Base-by-base conservation (phyloP, 139 green algal species). In the Penium margaritaceum region DNA sequence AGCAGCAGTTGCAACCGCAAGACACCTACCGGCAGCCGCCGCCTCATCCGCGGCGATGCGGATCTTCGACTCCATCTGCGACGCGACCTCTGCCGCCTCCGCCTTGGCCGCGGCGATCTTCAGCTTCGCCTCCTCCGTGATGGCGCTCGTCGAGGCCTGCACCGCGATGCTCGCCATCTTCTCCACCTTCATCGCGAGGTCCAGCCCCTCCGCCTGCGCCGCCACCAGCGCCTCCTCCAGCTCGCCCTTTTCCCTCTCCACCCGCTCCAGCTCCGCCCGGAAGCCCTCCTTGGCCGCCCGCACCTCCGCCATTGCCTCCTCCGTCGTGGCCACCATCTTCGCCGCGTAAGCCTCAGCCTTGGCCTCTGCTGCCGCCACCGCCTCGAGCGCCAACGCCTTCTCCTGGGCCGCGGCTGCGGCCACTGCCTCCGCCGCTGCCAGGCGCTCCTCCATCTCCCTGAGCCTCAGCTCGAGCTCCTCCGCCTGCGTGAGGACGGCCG, bases 291-390 rank as follows among this genome's bases (percentile, higher is more conserved):
- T 77, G 19, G 70, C 70, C 6, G 57, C 37, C 57, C 72, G 57
- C 14, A 77, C 70, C 35, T 77, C 70, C 14, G 32, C 19, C n/a
- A 77, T 29, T 12, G 70, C 70, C 58, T 77, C 70, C 63, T 77
- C 70, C 19, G 68, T 76, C 14, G 70, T 77, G 21, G 63, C 33
- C 21, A 77, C 38, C 70, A 77, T 77, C n/a, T 72, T 71, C n/a
- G 37, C 41, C 21, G 70, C 63, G 30, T 72, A 72, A 21, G 55
- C 1, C 21, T 77, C 58, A 24, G 36, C 58, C 21, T 58, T 55
- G 7, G 55, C 27, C 21, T 77, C 70, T 4, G 70, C 55, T 12
- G 62, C 54, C 2, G 32, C 29, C n/a, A 77, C 32, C 17, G 70
- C 70, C 19, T 77, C 57, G 21, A 77, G 34, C 34, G 70, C 70